Conservation (phyloP, 495 filamentous ascomycete genomes). For the Penicillium goetzii region DNA sequence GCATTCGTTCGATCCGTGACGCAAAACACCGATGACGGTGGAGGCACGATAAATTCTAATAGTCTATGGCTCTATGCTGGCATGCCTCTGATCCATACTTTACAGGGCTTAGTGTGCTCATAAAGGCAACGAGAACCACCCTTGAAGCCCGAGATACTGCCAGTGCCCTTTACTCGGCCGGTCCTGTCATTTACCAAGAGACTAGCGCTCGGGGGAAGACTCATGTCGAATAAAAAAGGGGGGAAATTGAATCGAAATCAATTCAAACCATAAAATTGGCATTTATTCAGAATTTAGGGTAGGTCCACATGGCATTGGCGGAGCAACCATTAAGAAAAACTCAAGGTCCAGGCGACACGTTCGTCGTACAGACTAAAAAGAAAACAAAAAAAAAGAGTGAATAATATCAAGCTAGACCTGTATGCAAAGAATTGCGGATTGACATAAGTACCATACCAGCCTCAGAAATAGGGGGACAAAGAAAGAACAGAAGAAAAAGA, state of each 20-base stretch:
- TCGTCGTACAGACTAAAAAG: background rate
- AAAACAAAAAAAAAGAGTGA: background rate
- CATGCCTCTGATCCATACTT: slow-evolving; percentile 25
- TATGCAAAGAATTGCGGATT: background rate
- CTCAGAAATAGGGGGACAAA: background rate
- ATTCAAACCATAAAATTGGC: slow-evolving; percentile 7
- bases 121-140: background rate
- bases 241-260: background rate
- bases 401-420: background rate
- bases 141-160: background rate
- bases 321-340: background rate
- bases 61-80: slow-evolving; percentile 7
- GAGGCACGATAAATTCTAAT: background rate
- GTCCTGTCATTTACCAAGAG: slow-evolving; percentile 36
- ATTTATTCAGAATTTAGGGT: background rate
- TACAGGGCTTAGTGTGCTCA: slow-evolving; percentile 17
- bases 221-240: slow-evolving; percentile 16
- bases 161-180: background rate
- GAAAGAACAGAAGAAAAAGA: background rate
- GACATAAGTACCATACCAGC: background rate
- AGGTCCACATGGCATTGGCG: background rate
- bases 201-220: slow-evolving; percentile 24
- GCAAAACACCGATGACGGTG: slow-evolving; percentile 23
- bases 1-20: slow-evolving; percentile 23
- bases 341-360: slow-evolving; percentile 7